Conservation (phyloP, 2,329 filamentous ascomycete genomes). For the Pseudocercospora musae region DNA sequence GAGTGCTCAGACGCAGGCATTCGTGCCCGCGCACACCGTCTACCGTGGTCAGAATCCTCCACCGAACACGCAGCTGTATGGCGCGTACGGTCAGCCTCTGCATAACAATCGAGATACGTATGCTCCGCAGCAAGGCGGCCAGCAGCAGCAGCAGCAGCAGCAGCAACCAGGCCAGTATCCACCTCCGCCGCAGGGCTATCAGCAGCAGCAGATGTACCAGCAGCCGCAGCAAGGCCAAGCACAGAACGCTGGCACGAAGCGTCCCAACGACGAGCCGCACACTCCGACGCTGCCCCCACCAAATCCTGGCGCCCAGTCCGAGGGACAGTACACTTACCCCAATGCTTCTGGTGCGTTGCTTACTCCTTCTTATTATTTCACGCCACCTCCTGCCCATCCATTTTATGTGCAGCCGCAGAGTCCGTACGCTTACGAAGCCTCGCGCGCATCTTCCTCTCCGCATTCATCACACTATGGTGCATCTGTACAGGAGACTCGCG, state of each 20-base stretch:
- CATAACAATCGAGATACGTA: slow-evolving; percentile 32
- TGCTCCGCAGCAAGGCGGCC: slow-evolving; percentile 34
- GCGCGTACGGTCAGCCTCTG: slow-evolving; percentile 51
- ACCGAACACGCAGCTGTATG: slow-evolving; percentile 46
- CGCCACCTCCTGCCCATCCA: slow-evolving; percentile 33
- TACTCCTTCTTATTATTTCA: slow-evolving; percentile 43
- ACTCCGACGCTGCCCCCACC: slow-evolving; percentile 50
- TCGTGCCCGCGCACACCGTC: slow-evolving; percentile 68
- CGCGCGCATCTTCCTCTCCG: slow-evolving; percentile 42
- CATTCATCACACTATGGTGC: slow-evolving; percentile 35
- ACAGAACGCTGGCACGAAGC: slow-evolving; percentile 38
- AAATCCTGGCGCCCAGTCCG: slow-evolving; percentile 43
- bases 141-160: slow-evolving; percentile 28
- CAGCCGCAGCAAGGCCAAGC: slow-evolving; percentile 27
- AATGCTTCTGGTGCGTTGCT: slow-evolving; percentile 45
- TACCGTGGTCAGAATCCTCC: slow-evolving; percentile 49
- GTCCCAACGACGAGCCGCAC: slow-evolving; percentile 48
- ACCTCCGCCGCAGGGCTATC: slow-evolving; percentile 40
- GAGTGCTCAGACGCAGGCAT: slow-evolving; percentile 69
- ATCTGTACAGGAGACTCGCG: slow-evolving; percentile 37
- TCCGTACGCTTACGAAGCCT: slow-evolving; percentile 42
- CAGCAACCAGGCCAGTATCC: slow-evolving; percentile 36
- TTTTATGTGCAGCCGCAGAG: slow-evolving; percentile 43
- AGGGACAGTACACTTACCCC: slow-evolving; percentile 42
- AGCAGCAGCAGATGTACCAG: slow-evolving; percentile 45